Conservation (phyloP, 768 basidiomycete genomes). For the Leucosporidium yakuticum region DNA sequence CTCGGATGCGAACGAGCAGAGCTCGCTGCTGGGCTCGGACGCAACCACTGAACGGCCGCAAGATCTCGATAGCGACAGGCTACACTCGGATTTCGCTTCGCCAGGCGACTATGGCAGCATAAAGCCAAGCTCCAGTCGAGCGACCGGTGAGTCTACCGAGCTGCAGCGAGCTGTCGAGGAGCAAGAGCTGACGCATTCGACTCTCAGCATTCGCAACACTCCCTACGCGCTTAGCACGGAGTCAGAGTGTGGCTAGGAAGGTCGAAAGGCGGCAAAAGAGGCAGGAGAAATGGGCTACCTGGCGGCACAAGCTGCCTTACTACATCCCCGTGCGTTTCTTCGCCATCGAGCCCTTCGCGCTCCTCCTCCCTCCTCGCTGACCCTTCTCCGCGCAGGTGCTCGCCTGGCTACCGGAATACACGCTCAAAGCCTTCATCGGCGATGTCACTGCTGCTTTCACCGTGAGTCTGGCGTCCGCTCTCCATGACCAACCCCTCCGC, state of each 20-base stretch:
- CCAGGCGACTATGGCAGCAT: too few relatives aligned
- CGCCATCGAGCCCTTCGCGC: not conserved
- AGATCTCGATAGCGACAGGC: too few relatives aligned
- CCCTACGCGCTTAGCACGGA: slow-evolving; percentile 15
- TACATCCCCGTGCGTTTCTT: slow-evolving; percentile 23
- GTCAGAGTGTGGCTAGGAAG: slow-evolving; percentile 6
- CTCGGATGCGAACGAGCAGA: too few relatives aligned
- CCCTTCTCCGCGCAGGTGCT: slow-evolving; percentile 24
- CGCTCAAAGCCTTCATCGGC: slow-evolving; percentile 11
- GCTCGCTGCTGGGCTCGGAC: too few relatives aligned
- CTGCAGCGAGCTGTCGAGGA: too few relatives aligned
- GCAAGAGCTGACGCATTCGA: not conserved
- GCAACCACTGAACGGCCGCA: too few relatives aligned
- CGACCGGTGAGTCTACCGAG: too few relatives aligned
- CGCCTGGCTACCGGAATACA: slow-evolving; percentile 36
- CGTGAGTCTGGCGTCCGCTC: not conserved
- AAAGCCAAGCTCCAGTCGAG: too few relatives aligned
- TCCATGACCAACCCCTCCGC: not conserved
- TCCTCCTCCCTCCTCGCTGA: not conserved
- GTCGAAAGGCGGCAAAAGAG: not conserved
- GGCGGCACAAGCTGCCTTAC: slow-evolving; percentile 6
- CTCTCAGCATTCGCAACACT: slow-evolving; percentile 14
- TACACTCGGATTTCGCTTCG: too few relatives aligned
- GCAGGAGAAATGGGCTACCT: slow-evolving; percentile 7
- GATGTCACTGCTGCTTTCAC: slow-evolving; percentile 37